phyloP scores from a whole-genome alignment of 1,139 yeast species.

The Zygoascus hellenicus region DNA sequence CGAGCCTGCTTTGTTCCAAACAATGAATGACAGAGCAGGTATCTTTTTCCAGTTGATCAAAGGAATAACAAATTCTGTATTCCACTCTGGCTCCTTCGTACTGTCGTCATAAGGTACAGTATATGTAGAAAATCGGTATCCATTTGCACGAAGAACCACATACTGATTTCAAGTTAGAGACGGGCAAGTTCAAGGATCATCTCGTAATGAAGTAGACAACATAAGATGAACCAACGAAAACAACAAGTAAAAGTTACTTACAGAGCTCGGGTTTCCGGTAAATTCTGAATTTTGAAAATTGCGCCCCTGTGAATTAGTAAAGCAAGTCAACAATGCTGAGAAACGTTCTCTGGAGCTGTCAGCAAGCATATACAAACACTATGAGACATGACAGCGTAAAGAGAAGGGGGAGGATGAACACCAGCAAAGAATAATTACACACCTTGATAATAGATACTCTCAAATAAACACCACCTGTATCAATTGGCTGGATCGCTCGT shows the following conservation, averaged over 20 bases:
- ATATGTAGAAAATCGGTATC: conserved; percentile 31
- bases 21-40: conserved; percentile 31
- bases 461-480: conserved; percentile 10
- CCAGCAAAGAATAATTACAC: neutral
- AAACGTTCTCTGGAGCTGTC: no score
- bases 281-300: neutral
- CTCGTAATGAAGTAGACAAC: neutral
- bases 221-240: neutral
- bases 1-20: conserved; percentile 35
- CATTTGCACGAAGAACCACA: conserved; percentile 27
- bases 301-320: neutral
- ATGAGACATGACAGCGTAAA: no score
- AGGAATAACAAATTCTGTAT: conserved; percentile 30
- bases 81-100: conserved; percentile 28
- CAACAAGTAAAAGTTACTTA: neutral
- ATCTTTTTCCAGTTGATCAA: conserved; percentile 21
- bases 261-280: neutral
- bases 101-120: conserved; percentile 29
- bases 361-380: no score
- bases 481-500: conserved; percentile 5
- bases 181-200: neutral
- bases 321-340: neutral
- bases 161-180: conserved; percentile 16
- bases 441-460: conserved; percentile 12
- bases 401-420: neutral